phyloP scores from a whole-genome alignment of 2,329 filamentous ascomycete species.

The Fusarium pilosicola region DNA sequence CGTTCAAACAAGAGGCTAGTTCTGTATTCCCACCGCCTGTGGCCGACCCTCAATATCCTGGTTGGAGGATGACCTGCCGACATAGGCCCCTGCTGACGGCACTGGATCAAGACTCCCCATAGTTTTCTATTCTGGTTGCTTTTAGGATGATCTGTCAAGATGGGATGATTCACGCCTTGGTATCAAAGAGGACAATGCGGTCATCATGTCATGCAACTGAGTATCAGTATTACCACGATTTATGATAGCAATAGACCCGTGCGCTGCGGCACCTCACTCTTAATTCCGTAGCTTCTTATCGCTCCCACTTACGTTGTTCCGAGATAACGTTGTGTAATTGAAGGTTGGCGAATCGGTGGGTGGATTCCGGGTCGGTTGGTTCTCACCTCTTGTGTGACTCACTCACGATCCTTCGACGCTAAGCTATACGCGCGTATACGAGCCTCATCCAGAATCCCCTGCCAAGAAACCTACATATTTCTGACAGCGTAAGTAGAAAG shows the following conservation, averaged over 20 bases:
- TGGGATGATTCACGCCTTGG: too few species aligned
- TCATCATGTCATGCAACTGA: background rate
- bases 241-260: background rate
- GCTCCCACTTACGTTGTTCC: background rate
- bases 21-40: background rate
- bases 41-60: too few species aligned
- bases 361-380: background rate
- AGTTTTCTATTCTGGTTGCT: background rate
- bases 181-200: background rate
- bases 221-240: background rate
- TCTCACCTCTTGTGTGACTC: background rate
- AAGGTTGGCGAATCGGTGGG: background rate
- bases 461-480: background rate
- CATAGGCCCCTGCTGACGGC: too few species aligned
- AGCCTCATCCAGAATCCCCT: background rate
- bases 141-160: fast-evolving
- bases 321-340: background rate
- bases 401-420: background rate
- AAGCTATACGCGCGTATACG: background rate
- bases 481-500: fast-evolving
- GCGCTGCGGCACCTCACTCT: too few species aligned
- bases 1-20: background rate
- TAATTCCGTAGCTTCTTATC: fast-evolving
- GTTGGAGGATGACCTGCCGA: too few species aligned
- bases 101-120: background rate